Percentiles rank a stretch among this genome's conserved stretches.
Evolutionary conservation across 2,329 filamentous ascomycete genomes (phyloP).

Genomic region (Aspergillus luchuensis): DNA sequence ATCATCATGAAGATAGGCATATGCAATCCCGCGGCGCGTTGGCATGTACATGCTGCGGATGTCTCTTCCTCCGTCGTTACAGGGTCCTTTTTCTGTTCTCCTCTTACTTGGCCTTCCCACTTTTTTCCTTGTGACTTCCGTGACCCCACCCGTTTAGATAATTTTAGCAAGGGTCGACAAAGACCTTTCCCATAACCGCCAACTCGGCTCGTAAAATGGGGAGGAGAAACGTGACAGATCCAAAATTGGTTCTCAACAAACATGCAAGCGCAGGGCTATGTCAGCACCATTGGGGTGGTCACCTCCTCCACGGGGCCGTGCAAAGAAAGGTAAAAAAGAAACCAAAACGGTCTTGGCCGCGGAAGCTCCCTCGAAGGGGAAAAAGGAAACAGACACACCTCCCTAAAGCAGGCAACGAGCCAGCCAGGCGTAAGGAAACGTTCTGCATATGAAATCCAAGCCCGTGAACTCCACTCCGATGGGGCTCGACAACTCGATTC

Average conservation of each 20-base stretch:
- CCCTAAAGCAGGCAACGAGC: slow-evolving; percentile 9
- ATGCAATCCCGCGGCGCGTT: slow-evolving; percentile 1
- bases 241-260: slow-evolving; percentile 20
- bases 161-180: slow-evolving; percentile 13
- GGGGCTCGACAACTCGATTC: slow-evolving; percentile 16
- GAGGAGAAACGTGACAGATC: slow-evolving; percentile 19
- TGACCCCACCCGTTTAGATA: slow-evolving; percentile 8
- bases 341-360: slow-evolving; percentile 9
- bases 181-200: neutral
- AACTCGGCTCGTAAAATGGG: neutral
- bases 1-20: neutral
- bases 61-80: neutral
- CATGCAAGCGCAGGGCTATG: slow-evolving; percentile 15
- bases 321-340: slow-evolving; percentile 14
- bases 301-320: slow-evolving; percentile 13
- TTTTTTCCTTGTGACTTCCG: neutral
- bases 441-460: slow-evolving; percentile 23
- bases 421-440: slow-evolving; percentile 12
- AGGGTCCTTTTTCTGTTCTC: neutral
- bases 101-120: neutral
- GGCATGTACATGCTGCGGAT: slow-evolving; percentile 6
- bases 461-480: slow-evolving; percentile 21
- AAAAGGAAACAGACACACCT: neutral
- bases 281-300: slow-evolving; percentile 9
- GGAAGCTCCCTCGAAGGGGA: neutral